A percentile compares a stretch with the other conserved stretches of the same genome.
Evolutionary conservation across 2,329 filamentous ascomycete species (phyloP).

Genomic region (Ophiocordyceps unilateralis): DNA sequence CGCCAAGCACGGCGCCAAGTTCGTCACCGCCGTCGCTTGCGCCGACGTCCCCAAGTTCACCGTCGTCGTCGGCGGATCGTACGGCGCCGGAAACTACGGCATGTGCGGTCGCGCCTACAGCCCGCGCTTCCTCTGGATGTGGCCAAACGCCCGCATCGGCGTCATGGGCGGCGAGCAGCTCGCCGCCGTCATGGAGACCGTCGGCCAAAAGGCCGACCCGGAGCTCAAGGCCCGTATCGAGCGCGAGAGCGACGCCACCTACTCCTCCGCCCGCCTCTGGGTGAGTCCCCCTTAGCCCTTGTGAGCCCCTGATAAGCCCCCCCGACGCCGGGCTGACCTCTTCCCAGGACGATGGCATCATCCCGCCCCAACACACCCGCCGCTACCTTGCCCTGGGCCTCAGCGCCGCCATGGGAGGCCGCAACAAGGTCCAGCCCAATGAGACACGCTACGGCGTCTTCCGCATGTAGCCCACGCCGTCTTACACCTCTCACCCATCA

Average conservation of each 20-base stretch:
- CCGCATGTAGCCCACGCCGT: conserved; percentile 60
- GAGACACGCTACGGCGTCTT: conserved; percentile 65
- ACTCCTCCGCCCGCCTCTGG: conserved; percentile 81
- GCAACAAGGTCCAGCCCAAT: conserved; percentile 40
- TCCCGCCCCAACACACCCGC: conserved; percentile 60
- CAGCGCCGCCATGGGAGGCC: conserved; percentile 52
- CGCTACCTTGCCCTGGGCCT: conserved; percentile 57
- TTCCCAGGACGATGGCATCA: conserved; percentile 57
- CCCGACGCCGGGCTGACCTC: background rate
- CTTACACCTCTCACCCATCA: too few species aligned
- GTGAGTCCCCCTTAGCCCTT: conserved; percentile 18
- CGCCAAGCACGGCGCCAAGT: conserved; percentile 92
- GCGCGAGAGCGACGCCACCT: conserved; percentile 73
- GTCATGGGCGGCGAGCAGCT: conserved; percentile 96
- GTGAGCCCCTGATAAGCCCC: background rate
- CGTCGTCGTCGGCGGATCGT: conserved; percentile 83
- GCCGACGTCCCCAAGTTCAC: conserved; percentile 94
- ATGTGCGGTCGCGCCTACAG: conserved; percentile 94
- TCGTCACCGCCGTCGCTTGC: conserved; percentile 88
- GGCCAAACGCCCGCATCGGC: conserved; percentile 90
- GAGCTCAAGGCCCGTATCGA: conserved; percentile 74
- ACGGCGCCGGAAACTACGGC: conserved; percentile 92
- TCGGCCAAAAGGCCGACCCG: conserved; percentile 68
- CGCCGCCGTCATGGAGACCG: conserved; percentile 82
- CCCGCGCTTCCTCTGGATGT: conserved; percentile 88